Evolutionary conservation across 2,329 filamentous ascomycete genomes (phyloP), one percentile per base, ranked within the genome.

Genomic region (Aspergillus fijiensis): DNA sequence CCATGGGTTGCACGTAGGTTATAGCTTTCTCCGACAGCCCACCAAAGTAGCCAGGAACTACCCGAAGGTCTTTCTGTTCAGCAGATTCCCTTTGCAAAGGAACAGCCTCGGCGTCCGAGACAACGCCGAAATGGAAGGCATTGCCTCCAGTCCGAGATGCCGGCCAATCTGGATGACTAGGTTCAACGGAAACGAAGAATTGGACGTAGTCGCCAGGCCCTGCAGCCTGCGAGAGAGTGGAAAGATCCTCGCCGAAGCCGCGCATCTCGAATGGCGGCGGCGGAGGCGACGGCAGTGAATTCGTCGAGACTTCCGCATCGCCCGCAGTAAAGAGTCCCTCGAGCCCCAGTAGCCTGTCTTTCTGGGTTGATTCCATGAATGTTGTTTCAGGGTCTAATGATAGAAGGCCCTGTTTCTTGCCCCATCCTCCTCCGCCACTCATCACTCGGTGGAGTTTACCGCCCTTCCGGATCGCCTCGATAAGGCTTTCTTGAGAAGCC

Each of bases 381-480:
- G 67, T 69, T 45, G 70, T 68, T 59, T 79, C 77, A 10, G 76
- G 76, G 59, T 79, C 77, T 5, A 79, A 60, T 1, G 77, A 79
- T 21, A 79, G 69, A 10, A 79, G 70, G 2, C 77, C 77, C 56
- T 77, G 75, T 62, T 79, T 79, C 64, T 79, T 79, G n/a, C 77
- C 77, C 77, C 77, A 79, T 60, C 77, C 77, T 47, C 77, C 77
- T 39, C 77, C 77, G 16, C 77, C 77, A 35, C 77, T 78, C 68
- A 79, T 72, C 27, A 79, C 75, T 51, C 74, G 76, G 60, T 78
- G 75, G 47, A 79, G 67, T 60, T 73, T 75, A 45, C 74, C 74
- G 14, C 77, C 76, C 19, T 63, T 64, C 5, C 61, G 63, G 33
- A 79, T 65, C 12, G 70, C 68, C 12, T 67, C 49, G 35, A 62